These are phyloP conservation scores for Medicago truncatula DNA, from an alignment of 306 rosid species.

Conservation along the genomic window MtrunA17r5.0-ANR NC_053045.1:57327001-57327500, in stretches of 20 bases:
- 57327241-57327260: constrained; percentile 55
- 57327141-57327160: constrained; percentile 62
- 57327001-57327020: constrained; percentile 30
- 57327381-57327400: constrained; percentile 12
- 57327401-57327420: background rate
- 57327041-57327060: constrained; percentile 1
- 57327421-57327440: constrained; percentile 22
- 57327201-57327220: constrained; percentile 60
- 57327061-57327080: constrained; percentile 1
- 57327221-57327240: constrained; percentile 58
- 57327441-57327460: constrained; percentile 21
- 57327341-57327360: constrained; percentile 20
- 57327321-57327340: constrained; percentile 28
- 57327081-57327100: constrained; percentile 34
- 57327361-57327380: constrained; percentile 9
- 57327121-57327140: constrained; percentile 59
- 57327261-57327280: constrained; percentile 71
- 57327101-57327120: constrained; percentile 5
- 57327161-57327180: constrained; percentile 66
- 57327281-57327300: constrained; percentile 60
- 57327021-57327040: constrained; percentile 38
- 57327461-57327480: constrained; percentile 19
- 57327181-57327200: constrained; percentile 67
- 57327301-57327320: constrained; percentile 23
- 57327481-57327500: constrained; percentile 21